These are phyloP conservation scores for Vitis hybrid DNA, from an alignment of 177 flowering plant genomes.

Conservation along the genomic window DNA sequence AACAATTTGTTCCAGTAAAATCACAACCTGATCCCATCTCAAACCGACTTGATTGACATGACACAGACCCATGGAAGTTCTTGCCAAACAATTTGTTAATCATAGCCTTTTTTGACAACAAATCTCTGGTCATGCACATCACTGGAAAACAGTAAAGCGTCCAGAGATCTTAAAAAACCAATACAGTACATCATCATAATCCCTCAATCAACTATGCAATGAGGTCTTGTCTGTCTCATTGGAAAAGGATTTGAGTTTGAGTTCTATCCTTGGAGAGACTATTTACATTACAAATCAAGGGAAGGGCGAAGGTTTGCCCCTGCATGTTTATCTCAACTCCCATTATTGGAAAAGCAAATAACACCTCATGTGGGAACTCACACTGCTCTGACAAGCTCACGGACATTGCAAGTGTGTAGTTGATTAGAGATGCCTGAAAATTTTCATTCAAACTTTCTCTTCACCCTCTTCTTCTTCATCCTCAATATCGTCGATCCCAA, in stretches of 20 bases:
- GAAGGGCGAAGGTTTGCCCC: not conserved
- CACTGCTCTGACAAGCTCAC: not conserved
- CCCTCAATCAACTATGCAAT: too few species aligned
- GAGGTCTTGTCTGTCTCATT: too few species aligned
- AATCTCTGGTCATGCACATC: too few species aligned
- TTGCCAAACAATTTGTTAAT: too few species aligned
- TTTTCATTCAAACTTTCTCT: constrained; percentile 23
- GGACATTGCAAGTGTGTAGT: not conserved
- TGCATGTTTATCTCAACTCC: not conserved
- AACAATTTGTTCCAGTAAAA: too few species aligned
- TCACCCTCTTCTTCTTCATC: constrained; percentile 65
- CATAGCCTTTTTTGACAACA: too few species aligned
- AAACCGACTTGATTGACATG: too few species aligned
- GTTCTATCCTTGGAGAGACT: constrained; percentile 3
- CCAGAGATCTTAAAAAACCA: too few species aligned
- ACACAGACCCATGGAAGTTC: too few species aligned
- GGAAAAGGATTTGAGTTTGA: not conserved
- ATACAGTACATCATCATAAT: too few species aligned
- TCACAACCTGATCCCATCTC: too few species aligned
- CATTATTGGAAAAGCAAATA: constrained; percentile 4
- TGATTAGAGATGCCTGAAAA: not conserved
- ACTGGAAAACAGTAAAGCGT: too few species aligned
- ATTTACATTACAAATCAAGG: constrained; percentile 10
- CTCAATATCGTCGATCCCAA: constrained; percentile 76
- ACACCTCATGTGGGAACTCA: not conserved